Conservation (phyloP, 495 filamentous ascomycete species). For the Collariella sp. region DNA sequence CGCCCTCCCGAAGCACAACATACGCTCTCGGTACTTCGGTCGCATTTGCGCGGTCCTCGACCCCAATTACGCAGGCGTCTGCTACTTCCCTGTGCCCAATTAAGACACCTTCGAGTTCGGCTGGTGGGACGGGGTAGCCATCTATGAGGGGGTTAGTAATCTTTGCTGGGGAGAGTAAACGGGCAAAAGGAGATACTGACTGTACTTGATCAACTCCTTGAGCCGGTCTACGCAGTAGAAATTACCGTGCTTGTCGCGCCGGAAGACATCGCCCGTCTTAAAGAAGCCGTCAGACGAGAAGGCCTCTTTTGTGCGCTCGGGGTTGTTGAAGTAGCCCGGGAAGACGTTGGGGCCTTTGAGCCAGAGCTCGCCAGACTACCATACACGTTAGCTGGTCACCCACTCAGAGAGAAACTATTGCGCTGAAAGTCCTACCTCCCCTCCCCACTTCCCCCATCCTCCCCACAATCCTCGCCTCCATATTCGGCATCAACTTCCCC, state of each 20-base stretch:
- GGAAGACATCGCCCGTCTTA: constrained; percentile 69
- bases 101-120: constrained; percentile 78
- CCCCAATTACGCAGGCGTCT: constrained; percentile 77
- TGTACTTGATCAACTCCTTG: constrained; percentile 89
- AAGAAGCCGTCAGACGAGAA: constrained; percentile 71
- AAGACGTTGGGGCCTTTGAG: constrained; percentile 72
- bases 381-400: no score
- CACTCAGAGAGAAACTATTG: not conserved
- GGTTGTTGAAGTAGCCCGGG: constrained; percentile 66
- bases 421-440: constrained; percentile 24
- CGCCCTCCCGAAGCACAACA: constrained; percentile 55
- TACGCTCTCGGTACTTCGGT: constrained; percentile 83
- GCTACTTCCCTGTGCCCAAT: constrained; percentile 61
- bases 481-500: constrained; percentile 70
- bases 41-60: constrained; percentile 59
- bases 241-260: constrained; percentile 48
- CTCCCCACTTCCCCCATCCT: constrained; percentile 52
- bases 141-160: constrained; percentile 25
- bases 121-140: constrained; percentile 81
- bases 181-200: constrained; percentile 17
- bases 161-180: not conserved
- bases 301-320: constrained; percentile 51
- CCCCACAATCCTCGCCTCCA: constrained; percentile 73
- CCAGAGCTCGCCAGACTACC: constrained; percentile 62
- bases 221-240: constrained; percentile 66